Evolutionary conservation across 1,284 basidiomycete species (phyloP).

Genomic region (Microbotryum violaceum): DNA sequence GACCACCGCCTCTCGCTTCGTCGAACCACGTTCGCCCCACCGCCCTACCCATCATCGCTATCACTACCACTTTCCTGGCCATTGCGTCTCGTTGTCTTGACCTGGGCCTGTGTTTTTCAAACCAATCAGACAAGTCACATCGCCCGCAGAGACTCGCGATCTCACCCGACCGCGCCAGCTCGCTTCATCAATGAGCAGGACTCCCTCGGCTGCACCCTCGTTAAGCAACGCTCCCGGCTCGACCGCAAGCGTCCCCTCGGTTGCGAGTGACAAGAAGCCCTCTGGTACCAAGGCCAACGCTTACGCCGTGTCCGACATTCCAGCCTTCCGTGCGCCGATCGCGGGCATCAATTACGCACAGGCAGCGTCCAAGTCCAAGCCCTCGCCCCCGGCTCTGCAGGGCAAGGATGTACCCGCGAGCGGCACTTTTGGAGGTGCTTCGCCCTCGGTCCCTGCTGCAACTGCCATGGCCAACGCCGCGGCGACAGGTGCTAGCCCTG

Average conservation of each 20-base stretch:
- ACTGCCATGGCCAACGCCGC: constrained; percentile 15
- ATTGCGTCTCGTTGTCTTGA: no score
- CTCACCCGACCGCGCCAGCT: no score
- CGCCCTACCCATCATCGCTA: no score
- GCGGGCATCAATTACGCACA: constrained; percentile 22
- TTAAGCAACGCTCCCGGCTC: not conserved
- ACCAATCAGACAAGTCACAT: no score
- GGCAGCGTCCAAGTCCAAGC: constrained; percentile 30
- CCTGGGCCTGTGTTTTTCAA: no score
- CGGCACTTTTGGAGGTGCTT: constrained; percentile 10
- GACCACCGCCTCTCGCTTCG: no score
- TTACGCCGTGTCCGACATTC: constrained; percentile 2
- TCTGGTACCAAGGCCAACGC: no score
- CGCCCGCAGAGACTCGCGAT: no score
- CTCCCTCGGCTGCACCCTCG: constrained; percentile 7
- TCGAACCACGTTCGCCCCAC: no score
- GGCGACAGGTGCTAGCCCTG: constrained; percentile 2
- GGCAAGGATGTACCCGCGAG: constrained; percentile 28
- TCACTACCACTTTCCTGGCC: no score
- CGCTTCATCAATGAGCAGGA: constrained; percentile 16
- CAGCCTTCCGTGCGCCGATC: constrained; percentile 10
- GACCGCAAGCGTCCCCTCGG: not conserved
- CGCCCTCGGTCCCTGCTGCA: constrained; percentile 13
- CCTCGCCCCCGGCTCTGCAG: constrained; percentile 30
- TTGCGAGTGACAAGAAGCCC: no score